These are phyloP conservation scores for Pichia kudriavzevii DNA, from an alignment of 1,139 yeast genomes.

Conservation along the genomic window DNA sequence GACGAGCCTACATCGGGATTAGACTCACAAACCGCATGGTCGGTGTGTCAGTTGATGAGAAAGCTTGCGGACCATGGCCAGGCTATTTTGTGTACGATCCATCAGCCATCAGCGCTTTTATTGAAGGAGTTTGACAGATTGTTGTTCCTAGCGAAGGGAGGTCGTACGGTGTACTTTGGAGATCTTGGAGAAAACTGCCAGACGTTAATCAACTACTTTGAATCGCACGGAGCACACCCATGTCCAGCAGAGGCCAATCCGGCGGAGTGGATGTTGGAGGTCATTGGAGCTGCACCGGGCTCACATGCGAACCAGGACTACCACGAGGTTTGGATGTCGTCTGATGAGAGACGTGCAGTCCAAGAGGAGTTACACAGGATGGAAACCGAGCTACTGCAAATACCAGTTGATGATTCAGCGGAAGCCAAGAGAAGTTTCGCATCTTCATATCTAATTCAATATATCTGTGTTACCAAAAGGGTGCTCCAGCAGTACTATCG, in stretches of 20 bases:
- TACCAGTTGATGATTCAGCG: slow-evolving; percentile 24
- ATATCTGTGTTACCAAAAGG: slow-evolving; percentile 43
- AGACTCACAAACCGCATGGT: slow-evolving; percentile 55
- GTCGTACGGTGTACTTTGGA: slow-evolving; percentile 62
- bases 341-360: slow-evolving; percentile 29
- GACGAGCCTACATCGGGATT: slow-evolving; percentile 57
- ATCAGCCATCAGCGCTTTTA: slow-evolving; percentile 53
- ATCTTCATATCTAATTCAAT: slow-evolving; percentile 41
- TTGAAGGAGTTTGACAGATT: slow-evolving; percentile 48
- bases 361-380: slow-evolving; percentile 25
- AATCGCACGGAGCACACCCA: slow-evolving; percentile 35
- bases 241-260: slow-evolving; percentile 51
- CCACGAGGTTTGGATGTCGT: slow-evolving; percentile 40
- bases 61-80: slow-evolving; percentile 49
- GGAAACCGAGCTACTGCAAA: slow-evolving; percentile 20
- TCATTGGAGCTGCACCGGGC: slow-evolving; percentile 60
- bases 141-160: slow-evolving; percentile 45
- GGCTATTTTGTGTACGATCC: slow-evolving; percentile 50
- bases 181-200: slow-evolving; percentile 51
- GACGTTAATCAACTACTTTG: slow-evolving; percentile 49
- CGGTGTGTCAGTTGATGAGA: slow-evolving; percentile 44
- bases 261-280: slow-evolving; percentile 60
- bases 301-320: slow-evolving; percentile 41
- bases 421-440: slow-evolving; percentile 43
- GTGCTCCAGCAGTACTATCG: slow-evolving; percentile 65